Conservation (phyloP, 2,329 filamentous ascomycete genomes). For the Davidsoniella virescens region DNA sequence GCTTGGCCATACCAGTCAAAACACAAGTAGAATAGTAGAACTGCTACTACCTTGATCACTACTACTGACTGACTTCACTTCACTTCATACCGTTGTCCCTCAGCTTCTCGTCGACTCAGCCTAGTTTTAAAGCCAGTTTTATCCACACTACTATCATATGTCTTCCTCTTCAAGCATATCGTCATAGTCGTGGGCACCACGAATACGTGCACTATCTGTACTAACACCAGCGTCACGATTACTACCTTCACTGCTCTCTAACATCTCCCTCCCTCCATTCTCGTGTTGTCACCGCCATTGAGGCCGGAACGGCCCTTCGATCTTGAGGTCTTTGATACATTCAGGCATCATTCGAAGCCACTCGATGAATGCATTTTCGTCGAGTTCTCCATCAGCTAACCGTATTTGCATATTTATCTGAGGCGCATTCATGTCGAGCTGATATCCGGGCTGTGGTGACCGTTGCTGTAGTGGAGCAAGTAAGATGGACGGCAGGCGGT, state of each 20-base stretch:
- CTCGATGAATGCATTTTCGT: conserved; percentile 38
- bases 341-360: conserved; percentile 44
- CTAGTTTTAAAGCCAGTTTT: not conserved
- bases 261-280: not conserved
- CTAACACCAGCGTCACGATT: not conserved
- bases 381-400: conserved; percentile 33
- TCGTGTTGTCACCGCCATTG: conserved; percentile 11
- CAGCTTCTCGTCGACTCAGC: not conserved
- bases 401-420: conserved; percentile 35
- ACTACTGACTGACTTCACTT: too few relatives aligned
- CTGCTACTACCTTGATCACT: too few relatives aligned
- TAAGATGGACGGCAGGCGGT: conserved; percentile 38
- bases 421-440: conserved; percentile 27
- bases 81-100: not conserved
- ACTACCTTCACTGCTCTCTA: not conserved
- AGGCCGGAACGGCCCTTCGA: conserved; percentile 32
- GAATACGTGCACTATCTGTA: too few relatives aligned
- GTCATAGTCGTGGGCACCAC: not conserved
- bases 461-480: conserved; percentile 33
- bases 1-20: too few relatives aligned
- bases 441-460: conserved; percentile 19
- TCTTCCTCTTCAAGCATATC: not conserved
- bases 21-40: too few relatives aligned
- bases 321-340: conserved; percentile 36
- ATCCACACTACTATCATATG: not conserved